phyloP scores from a whole-genome alignment of 2,329 filamentous ascomycete species.

The Aspergillus luchuensis region DNA sequence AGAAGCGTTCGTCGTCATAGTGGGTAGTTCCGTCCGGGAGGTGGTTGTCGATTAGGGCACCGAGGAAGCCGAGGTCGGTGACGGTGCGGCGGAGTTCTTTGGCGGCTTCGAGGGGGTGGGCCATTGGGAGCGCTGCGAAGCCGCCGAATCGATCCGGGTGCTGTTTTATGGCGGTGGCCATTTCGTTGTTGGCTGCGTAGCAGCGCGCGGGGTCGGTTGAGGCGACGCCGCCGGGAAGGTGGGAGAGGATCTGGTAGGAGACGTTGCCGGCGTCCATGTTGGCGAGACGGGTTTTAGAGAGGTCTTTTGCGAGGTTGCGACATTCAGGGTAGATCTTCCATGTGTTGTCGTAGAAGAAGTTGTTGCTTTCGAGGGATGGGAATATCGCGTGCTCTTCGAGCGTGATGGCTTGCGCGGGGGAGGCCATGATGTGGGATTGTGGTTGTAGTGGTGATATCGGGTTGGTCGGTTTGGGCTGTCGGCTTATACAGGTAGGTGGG shows the following conservation, averaged over 20 bases:
- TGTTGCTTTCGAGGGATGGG: constrained; percentile 6
- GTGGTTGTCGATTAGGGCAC: constrained; percentile 52
- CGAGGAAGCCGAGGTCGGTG: constrained; percentile 49
- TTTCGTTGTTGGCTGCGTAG: constrained; percentile 35
- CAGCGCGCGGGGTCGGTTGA: constrained; percentile 10
- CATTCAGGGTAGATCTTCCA: constrained; percentile 14
- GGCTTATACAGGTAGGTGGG: neutral
- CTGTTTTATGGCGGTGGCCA: constrained; percentile 31
- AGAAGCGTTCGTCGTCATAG: constrained; percentile 49
- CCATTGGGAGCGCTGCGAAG: constrained; percentile 48
- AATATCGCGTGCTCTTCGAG: constrained; percentile 25
- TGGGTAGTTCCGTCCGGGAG: constrained; percentile 33
- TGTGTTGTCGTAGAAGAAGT: constrained; percentile 14
- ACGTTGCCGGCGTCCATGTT: constrained; percentile 13
- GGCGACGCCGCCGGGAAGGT: constrained; percentile 18
- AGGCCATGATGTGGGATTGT: constrained; percentile 8
- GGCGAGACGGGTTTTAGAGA: constrained; percentile 11
- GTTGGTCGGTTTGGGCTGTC: neutral
- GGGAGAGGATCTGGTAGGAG: constrained; percentile 16
- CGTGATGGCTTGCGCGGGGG: constrained; percentile 18
- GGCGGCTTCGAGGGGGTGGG: constrained; percentile 39
- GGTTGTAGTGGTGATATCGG: neutral
- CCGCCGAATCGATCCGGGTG: constrained; percentile 45
- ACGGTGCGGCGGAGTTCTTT: constrained; percentile 44
- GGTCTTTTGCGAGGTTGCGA: constrained; percentile 15